These are phyloP conservation scores for Cephaloascus fragrans DNA, from an alignment of 805 yeast species.

Conservation along the genomic window DNA sequence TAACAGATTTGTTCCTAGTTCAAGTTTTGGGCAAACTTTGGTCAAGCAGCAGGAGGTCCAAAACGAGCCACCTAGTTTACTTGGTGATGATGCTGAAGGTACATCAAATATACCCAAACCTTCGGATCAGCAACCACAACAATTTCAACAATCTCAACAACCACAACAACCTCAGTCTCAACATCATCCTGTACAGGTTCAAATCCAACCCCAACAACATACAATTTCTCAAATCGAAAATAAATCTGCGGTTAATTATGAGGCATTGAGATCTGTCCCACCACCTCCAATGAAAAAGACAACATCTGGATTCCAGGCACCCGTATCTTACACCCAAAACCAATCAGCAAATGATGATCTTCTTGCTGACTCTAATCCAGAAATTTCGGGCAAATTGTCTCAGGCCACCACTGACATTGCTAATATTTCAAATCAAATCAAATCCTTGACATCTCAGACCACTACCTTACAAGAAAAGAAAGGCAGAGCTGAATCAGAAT, in stretches of 20 bases:
- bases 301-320: slow-evolving; percentile 3
- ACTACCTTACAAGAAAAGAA: slow-evolving; percentile 61
- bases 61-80: slow-evolving; percentile 14
- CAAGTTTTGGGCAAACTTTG: slow-evolving; percentile 76
- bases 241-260: slow-evolving; percentile 27
- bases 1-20: slow-evolving; percentile 64
- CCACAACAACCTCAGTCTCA: slow-evolving; percentile 12
- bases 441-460: slow-evolving; percentile 69
- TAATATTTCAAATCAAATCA: slow-evolving; percentile 75
- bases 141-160: slow-evolving; percentile 15
- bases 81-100: slow-evolving; percentile 26
- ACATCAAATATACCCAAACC: neutral
- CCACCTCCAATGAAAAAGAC: slow-evolving; percentile 24
- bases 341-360: slow-evolving; percentile 30
- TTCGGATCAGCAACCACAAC: slow-evolving; percentile 16
- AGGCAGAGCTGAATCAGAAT: slow-evolving; percentile 65
- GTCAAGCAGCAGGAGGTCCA: slow-evolving; percentile 16
- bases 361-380: slow-evolving; percentile 42
- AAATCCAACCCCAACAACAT: slow-evolving; percentile 14
- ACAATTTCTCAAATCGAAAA: slow-evolving; percentile 19
- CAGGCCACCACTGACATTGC: slow-evolving; percentile 81
- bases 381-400: slow-evolving; percentile 58
- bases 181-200: slow-evolving; percentile 1
- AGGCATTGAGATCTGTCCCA: slow-evolving; percentile 39
- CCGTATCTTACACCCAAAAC: slow-evolving; percentile 1